Percentiles rank a stretch among this genome's conserved stretches.
Conservation (phyloP, 140 eudicot species). For the Erigeron philadelphicus region DNA sequence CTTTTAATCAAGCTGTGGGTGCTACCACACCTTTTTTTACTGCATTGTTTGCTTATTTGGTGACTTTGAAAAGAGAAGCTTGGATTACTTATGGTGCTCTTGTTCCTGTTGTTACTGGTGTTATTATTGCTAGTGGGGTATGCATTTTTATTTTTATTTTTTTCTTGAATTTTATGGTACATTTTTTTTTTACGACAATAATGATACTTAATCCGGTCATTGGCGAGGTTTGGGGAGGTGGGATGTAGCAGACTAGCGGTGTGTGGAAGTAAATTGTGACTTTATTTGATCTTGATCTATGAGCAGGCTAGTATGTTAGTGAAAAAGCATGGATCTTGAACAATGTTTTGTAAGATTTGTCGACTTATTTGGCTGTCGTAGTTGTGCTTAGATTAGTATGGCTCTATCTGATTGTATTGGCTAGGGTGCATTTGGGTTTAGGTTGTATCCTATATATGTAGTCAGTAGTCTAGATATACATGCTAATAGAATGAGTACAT, state of each 20-base stretch:
- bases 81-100: conserved; percentile 73
- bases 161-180: neutral
- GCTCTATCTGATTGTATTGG: too few relatives aligned
- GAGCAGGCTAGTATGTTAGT: neutral
- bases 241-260: too few relatives aligned
- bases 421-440: too few relatives aligned
- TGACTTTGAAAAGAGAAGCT: conserved; percentile 70
- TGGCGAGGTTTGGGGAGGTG: too few relatives aligned
- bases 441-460: too few relatives aligned
- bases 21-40: conserved; percentile 96
- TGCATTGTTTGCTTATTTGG: conserved; percentile 78
- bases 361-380: neutral
- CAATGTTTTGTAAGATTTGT: neutral
- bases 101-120: conserved; percentile 89
- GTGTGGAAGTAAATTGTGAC: too few relatives aligned
- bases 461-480: too few relatives aligned
- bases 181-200: neutral
- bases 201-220: too few relatives aligned
- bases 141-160: neutral
- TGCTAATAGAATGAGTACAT: too few relatives aligned
- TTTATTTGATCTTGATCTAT: neutral
- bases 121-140: conserved; percentile 95
- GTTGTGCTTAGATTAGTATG: too few relatives aligned
- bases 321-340: conserved; percentile 18
- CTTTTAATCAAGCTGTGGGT: conserved; percentile 93